Percentiles rank a stretch among this genome's conserved stretches.
These are phyloP conservation scores for Parastagonospora nodorum DNA, from an alignment of 2,329 filamentous ascomycete species.

Conservation along the genomic window DNA sequence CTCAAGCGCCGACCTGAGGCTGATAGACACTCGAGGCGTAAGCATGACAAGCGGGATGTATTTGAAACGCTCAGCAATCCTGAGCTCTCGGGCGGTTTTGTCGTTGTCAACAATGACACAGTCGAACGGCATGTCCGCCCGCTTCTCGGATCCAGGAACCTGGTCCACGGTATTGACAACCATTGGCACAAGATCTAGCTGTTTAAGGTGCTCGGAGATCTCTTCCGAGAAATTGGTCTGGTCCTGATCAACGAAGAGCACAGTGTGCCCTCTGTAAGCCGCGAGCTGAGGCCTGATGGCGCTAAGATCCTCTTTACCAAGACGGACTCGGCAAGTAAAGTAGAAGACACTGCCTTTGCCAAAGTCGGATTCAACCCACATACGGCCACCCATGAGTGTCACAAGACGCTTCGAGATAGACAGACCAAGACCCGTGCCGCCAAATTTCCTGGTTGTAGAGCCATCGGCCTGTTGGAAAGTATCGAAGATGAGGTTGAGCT, in stretches of 20 bases:
- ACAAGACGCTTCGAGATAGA: conserved; percentile 96
- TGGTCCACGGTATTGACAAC: conserved; percentile 79
- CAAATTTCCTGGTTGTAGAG: conserved; percentile 94
- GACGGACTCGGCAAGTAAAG: conserved; percentile 90
- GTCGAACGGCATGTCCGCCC: conserved; percentile 72
- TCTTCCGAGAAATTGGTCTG: conserved; percentile 76
- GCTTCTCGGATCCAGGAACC: conserved; percentile 61
- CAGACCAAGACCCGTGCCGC: conserved; percentile 88
- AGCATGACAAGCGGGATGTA: conserved; percentile 95
- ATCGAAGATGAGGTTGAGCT: conserved; percentile 96
- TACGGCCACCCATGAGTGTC: conserved; percentile 92
- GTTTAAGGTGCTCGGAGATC: conserved; percentile 76
- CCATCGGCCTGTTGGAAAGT: conserved; percentile 99
- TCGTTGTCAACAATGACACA: conserved; percentile 96
- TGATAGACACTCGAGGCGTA: conserved; percentile 87
- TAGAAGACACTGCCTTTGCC: conserved; percentile 93
- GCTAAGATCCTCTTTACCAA: conserved; percentile 77
- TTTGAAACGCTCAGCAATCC: conserved; percentile 93
- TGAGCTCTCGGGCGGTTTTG: conserved; percentile 81
- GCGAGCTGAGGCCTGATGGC: conserved; percentile 81
- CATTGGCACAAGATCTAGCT: conserved; percentile 79
- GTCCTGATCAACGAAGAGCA: conserved; percentile 93
- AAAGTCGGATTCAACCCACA: conserved; percentile 94
- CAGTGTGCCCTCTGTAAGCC: conserved; percentile 90
- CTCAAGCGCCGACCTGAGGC: conserved; percentile 89